These are phyloP conservation scores for Neofusicoccum ribis DNA, from an alignment of 2,329 filamentous ascomycete genomes.

Conservation along the genomic window DNA sequence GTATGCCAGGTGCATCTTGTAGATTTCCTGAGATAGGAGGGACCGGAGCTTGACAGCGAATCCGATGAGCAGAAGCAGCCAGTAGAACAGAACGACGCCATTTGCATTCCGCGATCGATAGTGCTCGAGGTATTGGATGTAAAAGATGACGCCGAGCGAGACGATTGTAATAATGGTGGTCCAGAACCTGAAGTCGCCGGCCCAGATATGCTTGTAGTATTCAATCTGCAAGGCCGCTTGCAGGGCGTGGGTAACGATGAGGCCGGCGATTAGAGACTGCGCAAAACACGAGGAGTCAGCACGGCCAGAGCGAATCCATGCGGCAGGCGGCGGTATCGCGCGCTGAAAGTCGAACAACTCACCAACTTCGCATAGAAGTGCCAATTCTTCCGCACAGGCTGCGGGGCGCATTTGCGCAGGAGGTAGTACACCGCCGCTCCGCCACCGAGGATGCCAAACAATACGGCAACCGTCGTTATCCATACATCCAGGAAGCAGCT, in stretches of 20 bases:
- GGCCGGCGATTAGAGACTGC: conserved; percentile 63
- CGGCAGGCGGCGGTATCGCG: not conserved
- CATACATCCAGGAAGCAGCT: conserved; percentile 96
- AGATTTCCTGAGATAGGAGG: conserved; percentile 74
- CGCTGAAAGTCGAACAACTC: conserved; percentile 31
- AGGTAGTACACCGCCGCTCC: conserved; percentile 78
- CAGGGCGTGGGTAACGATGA: conserved; percentile 67
- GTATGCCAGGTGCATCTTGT: conserved; percentile 66
- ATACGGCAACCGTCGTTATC: conserved; percentile 70
- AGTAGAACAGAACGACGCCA: conserved; percentile 87
- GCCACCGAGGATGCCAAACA: conserved; percentile 77
- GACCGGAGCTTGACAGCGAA: conserved; percentile 83
- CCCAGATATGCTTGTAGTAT: conserved; percentile 69
- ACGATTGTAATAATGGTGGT: conserved; percentile 70
- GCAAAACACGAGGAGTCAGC: not conserved
- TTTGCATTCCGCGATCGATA: conserved; percentile 80
- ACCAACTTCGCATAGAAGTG: conserved; percentile 94
- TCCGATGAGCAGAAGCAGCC: conserved; percentile 80
- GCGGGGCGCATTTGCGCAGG: conserved; percentile 65
- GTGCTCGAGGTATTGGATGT: conserved; percentile 85
- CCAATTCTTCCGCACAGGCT: conserved; percentile 76
- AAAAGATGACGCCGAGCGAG: conserved; percentile 73
- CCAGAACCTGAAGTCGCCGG: conserved; percentile 82
- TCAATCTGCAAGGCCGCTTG: conserved; percentile 77
- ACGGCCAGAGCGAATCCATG: too few relatives aligned